Evolutionary conservation across 768 basidiomycete genomes (phyloP), one percentile per base, ranked within the genome.

Genomic region (Exidia glandulosa): DNA sequence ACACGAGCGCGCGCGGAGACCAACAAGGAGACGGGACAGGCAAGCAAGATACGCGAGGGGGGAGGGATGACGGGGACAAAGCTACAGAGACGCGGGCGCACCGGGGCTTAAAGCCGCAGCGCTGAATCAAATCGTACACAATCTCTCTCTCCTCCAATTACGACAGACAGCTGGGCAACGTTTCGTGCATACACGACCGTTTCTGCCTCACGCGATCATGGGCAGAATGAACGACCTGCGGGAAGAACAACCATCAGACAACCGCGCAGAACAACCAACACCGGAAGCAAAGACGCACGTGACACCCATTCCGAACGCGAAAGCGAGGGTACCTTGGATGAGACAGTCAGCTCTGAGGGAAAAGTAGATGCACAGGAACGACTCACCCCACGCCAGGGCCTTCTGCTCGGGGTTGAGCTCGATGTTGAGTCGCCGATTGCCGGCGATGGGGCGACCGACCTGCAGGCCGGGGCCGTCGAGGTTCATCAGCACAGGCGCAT

Each of bases 391-490:
- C 19, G 50, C 50, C 27, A 54, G 50, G 25, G 50, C 50, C 50
- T 54, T 54, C 30, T 54, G 50, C 50, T 54, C 50, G 14, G 50
- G 27, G 50, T 54, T 54, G 50, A 54, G 50, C 50, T 54, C 50
- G 30, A 60, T 29, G 33, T 48, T 33, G 48, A 60, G 32, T 32
- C 60, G 16, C 9, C 37, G 5, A 31, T 60, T 60, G 29, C 57
- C 16, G 12, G 59, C 59, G 33, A 55, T 59, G 23, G 52, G 52
- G n/a, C 47, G 60, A 27, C 36, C 52, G 23, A 65, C 68, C 33
- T 27, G 56, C 14, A 6, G 31, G 10, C 23, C 33, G 23, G 23
- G 37, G 12, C 50, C 16, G 25, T 29, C 32, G 27, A 55, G 23
- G 55, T 60, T 55, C 29, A 60, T n/a, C 9, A 47, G 37, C 25